A percentile compares a stretch with the other conserved stretches of the same genome.
phyloP scores from a whole-genome alignment of 176 grass and related monocot genomes.

The Hsuehochloa calcarea region DNA sequence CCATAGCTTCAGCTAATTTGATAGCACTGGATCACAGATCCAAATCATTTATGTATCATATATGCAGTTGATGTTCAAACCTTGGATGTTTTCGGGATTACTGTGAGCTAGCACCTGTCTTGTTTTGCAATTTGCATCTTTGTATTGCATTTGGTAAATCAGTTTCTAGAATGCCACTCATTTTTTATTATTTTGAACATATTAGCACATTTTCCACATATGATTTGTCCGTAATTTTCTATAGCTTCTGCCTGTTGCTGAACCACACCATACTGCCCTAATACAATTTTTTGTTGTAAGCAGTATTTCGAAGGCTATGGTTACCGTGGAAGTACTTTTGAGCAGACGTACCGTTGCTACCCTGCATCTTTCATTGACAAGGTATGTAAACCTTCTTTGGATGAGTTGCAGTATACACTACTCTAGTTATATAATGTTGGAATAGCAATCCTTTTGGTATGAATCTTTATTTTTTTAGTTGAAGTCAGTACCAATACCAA shows the following conservation, averaged over 20 bases:
- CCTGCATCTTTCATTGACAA: slow-evolving; percentile 98
- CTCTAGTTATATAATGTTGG: background rate
- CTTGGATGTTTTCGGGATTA: background rate
- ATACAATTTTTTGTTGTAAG: slow-evolving; percentile 29
- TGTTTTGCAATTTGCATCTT: background rate
- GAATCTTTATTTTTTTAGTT: slow-evolving; percentile 17
- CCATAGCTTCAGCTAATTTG: background rate
- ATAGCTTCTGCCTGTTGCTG: background rate
- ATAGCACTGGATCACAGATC: background rate
- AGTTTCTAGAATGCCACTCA: background rate
- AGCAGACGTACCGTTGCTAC: slow-evolving; percentile 96
- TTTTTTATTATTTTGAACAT: background rate
- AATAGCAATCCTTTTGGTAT: background rate
- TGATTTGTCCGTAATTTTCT: background rate
- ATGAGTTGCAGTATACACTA: background rate
- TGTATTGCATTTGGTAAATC: background rate
- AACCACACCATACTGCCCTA: background rate
- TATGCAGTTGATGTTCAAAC: background rate
- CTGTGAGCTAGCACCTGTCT: background rate
- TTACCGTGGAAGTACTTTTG: slow-evolving; percentile 80
- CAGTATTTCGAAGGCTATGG: slow-evolving; percentile 87
- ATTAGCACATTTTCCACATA: background rate
- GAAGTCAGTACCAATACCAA: background rate
- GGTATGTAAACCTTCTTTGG: slow-evolving; percentile 43
- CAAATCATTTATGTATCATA: background rate